Conservation (phyloP, 306 rosid species). For the Vigna angularis region DNA sequence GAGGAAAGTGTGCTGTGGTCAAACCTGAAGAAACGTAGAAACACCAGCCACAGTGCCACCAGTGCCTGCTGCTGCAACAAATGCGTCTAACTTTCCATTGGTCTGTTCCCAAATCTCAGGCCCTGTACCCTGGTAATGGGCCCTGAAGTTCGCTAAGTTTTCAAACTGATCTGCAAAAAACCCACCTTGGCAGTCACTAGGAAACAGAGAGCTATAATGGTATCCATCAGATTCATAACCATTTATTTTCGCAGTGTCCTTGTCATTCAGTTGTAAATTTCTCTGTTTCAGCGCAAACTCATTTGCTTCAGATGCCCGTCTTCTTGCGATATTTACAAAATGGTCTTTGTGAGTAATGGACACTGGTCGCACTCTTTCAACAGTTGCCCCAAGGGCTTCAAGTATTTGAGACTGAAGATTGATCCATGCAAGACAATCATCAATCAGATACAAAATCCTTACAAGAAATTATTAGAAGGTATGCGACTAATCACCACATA, state of each 20-base stretch:
- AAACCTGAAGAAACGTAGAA: slow-evolving; percentile 72
- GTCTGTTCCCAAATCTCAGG: slow-evolving; percentile 97
- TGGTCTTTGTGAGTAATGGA: slow-evolving; percentile 91
- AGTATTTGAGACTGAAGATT: slow-evolving; percentile 75
- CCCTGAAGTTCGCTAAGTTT: slow-evolving; percentile 85
- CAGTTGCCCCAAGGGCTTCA: slow-evolving; percentile 87
- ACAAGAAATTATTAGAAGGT: too few relatives aligned
- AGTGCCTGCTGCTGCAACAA: slow-evolving; percentile 92
- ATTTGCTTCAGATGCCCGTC: slow-evolving; percentile 81
- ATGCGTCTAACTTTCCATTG: slow-evolving; percentile 71
- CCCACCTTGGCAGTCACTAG: slow-evolving; percentile 70
- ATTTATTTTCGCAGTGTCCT: slow-evolving; percentile 41
- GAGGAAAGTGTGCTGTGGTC: neutral
- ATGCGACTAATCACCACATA: too few relatives aligned
- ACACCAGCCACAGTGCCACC: slow-evolving; percentile 97
- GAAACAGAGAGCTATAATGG: slow-evolving; percentile 38
- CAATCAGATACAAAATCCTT: neutral
- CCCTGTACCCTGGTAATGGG: slow-evolving; percentile 88
- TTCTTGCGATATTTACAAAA: slow-evolving; percentile 86
- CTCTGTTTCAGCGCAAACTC: slow-evolving; percentile 56
- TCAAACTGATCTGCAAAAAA: slow-evolving; percentile 96
- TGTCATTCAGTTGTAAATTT: slow-evolving; percentile 47
- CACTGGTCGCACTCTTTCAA: slow-evolving; percentile 93
- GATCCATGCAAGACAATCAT: slow-evolving; percentile 12
- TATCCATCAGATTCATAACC: slow-evolving; percentile 53